Base-by-base conservation (phyloP, 768 basidiomycete species). In the Austroboletus festivus region DNA sequence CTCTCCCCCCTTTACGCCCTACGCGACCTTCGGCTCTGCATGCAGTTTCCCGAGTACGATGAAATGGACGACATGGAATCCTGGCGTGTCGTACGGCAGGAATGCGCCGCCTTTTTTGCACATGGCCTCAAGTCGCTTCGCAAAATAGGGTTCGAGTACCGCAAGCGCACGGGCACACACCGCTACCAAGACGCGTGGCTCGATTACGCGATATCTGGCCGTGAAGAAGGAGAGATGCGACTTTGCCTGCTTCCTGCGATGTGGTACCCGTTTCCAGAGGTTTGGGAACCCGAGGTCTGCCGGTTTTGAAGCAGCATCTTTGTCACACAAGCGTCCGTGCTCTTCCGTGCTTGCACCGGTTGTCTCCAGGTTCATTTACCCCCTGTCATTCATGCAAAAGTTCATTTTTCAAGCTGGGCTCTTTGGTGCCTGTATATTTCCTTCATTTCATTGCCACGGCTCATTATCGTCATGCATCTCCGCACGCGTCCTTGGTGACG, bases 21-120 rank as follows among this genome's bases (percentile, higher is more conserved):
- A 7, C 67, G 54, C 31, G 53, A 63, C 41, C 52, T 68, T 13
- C 67, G 67, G n/a, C 58, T 68, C 4, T 70, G 67, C 55, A 60
- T 70, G 55, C 67, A 68, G 48, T 68, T 68, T 53, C 68, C 67
- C 0, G 67, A 68, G 30, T 68, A 65, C 35, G 67, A 68, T 35
- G 60, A 60, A 44, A 49, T 56, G 11, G 65, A 67, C 15, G 65
- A 65, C 48, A 42, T 57, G 42, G 65, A 64, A 47, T 67, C 65
- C 0, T 70, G 68, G 68, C 61, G 60, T 24, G 58, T 54, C 23
- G 42, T 56, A 33, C 61, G 67, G 22, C 50, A 54, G 24, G 64
- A 68, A 1, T 63, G 51, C 38, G 67, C 67, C 24, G 31, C 47
- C 34, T 39, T 63, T 46, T 65, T 68, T 50, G 67, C 65, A 54